These are phyloP conservation scores for Colletotrichum lentis DNA, from an alignment of 2,329 filamentous ascomycete species.

Conservation along the genomic window DNA sequence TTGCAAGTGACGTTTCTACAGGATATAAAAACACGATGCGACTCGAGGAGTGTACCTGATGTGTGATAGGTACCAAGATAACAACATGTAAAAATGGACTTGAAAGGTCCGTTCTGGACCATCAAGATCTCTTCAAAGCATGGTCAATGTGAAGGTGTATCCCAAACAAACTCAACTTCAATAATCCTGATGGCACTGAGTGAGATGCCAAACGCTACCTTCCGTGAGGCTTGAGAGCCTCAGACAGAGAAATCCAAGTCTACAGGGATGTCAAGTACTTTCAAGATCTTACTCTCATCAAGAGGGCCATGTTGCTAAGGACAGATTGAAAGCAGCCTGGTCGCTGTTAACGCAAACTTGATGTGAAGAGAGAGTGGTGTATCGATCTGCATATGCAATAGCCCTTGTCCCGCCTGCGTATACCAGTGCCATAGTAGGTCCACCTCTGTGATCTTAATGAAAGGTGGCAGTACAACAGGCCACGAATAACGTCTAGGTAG, in stretches of 20 bases:
- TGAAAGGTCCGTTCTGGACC: too few species aligned
- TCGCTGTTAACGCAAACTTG: constrained; percentile 7
- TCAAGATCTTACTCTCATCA: constrained; percentile 1
- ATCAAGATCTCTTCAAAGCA: too few species aligned
- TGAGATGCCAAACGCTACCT: neutral
- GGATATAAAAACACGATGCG: too few species aligned
- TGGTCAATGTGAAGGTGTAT: constrained; percentile 1
- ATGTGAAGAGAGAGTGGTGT: constrained; percentile 8
- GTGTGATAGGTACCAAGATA: too few species aligned
- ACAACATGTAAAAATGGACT: too few species aligned
- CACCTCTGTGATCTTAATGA: neutral
- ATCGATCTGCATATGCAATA: constrained; percentile 10
- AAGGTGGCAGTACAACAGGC: neutral
- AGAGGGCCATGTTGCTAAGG: neutral
- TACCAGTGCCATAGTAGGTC: constrained; percentile 9
- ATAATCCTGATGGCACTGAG: neutral
- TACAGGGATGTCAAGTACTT: neutral
- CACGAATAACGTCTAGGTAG: neutral
- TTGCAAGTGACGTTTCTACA: too few species aligned
- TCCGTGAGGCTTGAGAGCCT: constrained; percentile 1
- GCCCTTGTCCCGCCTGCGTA: constrained; percentile 7
- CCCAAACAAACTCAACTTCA: constrained; percentile 10
- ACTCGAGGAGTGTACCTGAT: too few species aligned
- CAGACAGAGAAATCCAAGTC: neutral
- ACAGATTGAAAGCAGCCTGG: constrained; percentile 10